These are phyloP conservation scores for Geotrichum citri-aurantii DNA, from an alignment of 1,139 yeast species.

Conservation along the genomic window DNA sequence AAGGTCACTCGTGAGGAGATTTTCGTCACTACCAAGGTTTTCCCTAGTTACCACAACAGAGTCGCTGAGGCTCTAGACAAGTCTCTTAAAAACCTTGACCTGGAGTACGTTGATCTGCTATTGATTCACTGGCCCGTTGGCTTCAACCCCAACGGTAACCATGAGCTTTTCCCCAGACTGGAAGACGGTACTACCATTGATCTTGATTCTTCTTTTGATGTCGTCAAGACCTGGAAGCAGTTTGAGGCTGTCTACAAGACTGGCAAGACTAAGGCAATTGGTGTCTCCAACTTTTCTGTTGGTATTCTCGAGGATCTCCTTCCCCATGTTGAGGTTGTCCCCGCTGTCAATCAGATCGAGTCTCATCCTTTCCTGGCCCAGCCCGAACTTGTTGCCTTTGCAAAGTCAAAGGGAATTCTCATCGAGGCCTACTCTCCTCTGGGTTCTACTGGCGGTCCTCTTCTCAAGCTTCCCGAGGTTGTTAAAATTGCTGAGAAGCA, in stretches of 20 bases:
- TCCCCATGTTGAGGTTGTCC: conserved; percentile 49
- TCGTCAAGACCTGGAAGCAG: conserved; percentile 61
- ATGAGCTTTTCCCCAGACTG: conserved; percentile 39
- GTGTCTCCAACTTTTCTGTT: conserved; percentile 71
- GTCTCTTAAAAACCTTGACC: conserved; percentile 59
- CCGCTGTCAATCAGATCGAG: conserved; percentile 72
- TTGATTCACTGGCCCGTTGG: conserved; percentile 86
- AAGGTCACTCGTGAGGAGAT: conserved; percentile 65
- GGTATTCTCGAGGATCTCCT: conserved; percentile 49
- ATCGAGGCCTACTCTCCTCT: conserved; percentile 78
- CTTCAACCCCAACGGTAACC: conserved; percentile 41
- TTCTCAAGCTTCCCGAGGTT: conserved; percentile 48
- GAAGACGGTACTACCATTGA: conserved; percentile 44
- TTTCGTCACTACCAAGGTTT: conserved; percentile 75
- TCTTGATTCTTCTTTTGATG: conserved; percentile 48
- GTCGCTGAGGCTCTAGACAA: conserved; percentile 54
- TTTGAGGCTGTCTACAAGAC: conserved; percentile 56
- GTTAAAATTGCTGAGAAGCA: conserved; percentile 51
- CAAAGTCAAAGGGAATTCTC: conserved; percentile 49
- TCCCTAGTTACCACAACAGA: conserved; percentile 61
- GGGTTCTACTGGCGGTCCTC: conserved; percentile 64
- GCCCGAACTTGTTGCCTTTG: conserved; percentile 51
- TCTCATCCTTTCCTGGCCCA: conserved; percentile 74
- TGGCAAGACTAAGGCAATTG: conserved; percentile 63
- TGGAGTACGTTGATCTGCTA: conserved; percentile 78